These are phyloP conservation scores for Vaccinium myrtillus DNA, from an alignment of 148 eudicot genomes.

Conservation along the genomic window DNA sequence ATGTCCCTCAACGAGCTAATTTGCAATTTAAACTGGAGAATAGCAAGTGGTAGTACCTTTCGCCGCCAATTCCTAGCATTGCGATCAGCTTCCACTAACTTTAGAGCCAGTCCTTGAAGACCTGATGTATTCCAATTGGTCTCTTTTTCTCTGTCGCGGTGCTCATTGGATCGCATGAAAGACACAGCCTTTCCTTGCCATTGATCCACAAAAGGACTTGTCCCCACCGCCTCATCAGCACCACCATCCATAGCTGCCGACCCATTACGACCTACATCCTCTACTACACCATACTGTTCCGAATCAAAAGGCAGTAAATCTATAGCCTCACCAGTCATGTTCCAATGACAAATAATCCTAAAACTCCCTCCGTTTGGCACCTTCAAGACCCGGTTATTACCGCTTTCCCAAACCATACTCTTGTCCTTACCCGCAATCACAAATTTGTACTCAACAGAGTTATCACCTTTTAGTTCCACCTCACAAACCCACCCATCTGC, in stretches of 20 bases:
- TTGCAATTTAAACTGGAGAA: background rate
- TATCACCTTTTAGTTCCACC: constrained; percentile 50
- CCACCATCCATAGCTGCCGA: constrained; percentile 31
- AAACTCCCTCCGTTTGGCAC: constrained; percentile 61
- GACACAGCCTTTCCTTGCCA: constrained; percentile 84
- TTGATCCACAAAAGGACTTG: constrained; percentile 82
- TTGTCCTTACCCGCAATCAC: constrained; percentile 53
- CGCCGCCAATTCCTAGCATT: constrained; percentile 93
- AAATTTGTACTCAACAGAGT: constrained; percentile 75
- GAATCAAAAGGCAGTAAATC: constrained; percentile 43
- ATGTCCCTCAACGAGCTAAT: background rate
- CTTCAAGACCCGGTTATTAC: constrained; percentile 64
- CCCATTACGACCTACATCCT: constrained; percentile 38
- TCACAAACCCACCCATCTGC: constrained; percentile 78
- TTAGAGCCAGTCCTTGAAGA: constrained; percentile 72
- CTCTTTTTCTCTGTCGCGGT: constrained; percentile 47
- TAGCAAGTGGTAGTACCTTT: constrained; percentile 53
- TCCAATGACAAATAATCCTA: constrained; percentile 66
- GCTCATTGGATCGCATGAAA: constrained; percentile 88
- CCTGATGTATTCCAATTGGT: constrained; percentile 75
- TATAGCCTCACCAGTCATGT: constrained; percentile 49
- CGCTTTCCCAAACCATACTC: constrained; percentile 73
- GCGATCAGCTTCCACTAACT: constrained; percentile 80
- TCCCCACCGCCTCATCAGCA: constrained; percentile 33
- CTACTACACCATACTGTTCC: constrained; percentile 30